Conservation (phyloP, 164 flowering plant genomes). For the Warburgia ugandensis region DNA sequence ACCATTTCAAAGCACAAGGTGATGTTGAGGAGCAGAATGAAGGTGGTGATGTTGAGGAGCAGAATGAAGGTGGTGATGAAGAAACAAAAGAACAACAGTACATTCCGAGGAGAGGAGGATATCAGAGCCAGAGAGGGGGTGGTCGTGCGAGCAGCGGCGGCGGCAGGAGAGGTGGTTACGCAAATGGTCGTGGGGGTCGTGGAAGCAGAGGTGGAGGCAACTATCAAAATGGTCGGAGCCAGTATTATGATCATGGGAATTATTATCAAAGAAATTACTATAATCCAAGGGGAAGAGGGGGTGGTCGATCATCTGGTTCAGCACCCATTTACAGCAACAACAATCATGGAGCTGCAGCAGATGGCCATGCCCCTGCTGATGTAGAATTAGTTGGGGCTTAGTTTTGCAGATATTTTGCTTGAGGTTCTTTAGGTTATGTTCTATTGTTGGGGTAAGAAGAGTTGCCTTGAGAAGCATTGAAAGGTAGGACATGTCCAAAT, state of each 20-base stretch:
- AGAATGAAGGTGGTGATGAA: slow-evolving; percentile 15
- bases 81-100: slow-evolving; percentile 48
- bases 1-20: slow-evolving; percentile 22
- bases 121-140: slow-evolving; percentile 63
- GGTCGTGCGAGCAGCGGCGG: slow-evolving; percentile 50
- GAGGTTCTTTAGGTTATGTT: no score
- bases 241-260: slow-evolving; percentile 48
- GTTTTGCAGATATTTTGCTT: no score
- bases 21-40: slow-evolving; percentile 24
- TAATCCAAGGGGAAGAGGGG: slow-evolving; percentile 46
- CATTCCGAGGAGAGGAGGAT: slow-evolving; percentile 29
- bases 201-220: slow-evolving; percentile 50
- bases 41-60: slow-evolving; percentile 17
- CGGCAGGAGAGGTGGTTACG: slow-evolving; percentile 51
- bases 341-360: slow-evolving; percentile 30
- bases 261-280: slow-evolving; percentile 42
- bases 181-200: slow-evolving; percentile 69
- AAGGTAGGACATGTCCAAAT: no score
- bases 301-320: slow-evolving; percentile 42
- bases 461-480: no score
- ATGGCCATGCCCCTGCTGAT: slow-evolving; percentile 23
- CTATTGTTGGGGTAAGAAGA: no score
- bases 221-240: slow-evolving; percentile 64
- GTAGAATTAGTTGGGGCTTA: slow-evolving; percentile 24
- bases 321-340: slow-evolving; percentile 35